A percentile compares a stretch with the other conserved stretches of the same genome.
These are phyloP conservation scores for Fusarium sp. DNA, from an alignment of 2,329 filamentous ascomycete genomes.

Conservation along the genomic window DNA sequence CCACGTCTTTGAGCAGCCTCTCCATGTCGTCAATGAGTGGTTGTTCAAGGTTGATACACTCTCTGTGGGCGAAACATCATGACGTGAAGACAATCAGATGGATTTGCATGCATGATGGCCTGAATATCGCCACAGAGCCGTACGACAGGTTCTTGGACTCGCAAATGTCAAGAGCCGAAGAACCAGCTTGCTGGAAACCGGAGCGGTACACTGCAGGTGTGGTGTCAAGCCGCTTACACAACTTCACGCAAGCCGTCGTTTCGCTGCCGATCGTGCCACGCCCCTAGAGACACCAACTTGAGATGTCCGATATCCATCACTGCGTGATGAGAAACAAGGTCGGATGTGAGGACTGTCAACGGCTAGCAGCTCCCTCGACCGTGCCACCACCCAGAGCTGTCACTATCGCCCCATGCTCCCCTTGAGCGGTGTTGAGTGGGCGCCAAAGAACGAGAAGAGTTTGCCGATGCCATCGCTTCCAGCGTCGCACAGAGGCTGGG, in stretches of 20 bases:
- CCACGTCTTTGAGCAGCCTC: conserved; percentile 5
- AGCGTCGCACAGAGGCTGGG: conserved; percentile 6
- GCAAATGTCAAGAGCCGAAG: conserved; percentile 27
- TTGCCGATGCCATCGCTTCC: conserved; percentile 13
- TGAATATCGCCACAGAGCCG: conserved; percentile 15
- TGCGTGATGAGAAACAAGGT: conserved; percentile 15
- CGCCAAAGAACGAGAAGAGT: background rate
- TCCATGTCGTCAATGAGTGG: background rate
- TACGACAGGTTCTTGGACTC: conserved; percentile 14
- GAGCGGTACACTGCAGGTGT: conserved; percentile 22
- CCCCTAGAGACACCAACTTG: conserved; percentile 24
- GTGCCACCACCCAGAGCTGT: conserved; percentile 26
- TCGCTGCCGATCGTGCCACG: conserved; percentile 36
- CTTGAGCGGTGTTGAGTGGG: background rate
- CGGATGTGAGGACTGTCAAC: conserved; percentile 27
- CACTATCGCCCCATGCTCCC: conserved; percentile 12
- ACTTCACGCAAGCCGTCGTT: conserved; percentile 33
- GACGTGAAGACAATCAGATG: background rate
- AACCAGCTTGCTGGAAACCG: conserved; percentile 35
- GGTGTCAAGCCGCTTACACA: conserved; percentile 41
- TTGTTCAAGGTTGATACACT: background rate
- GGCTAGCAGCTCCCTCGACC: conserved; percentile 17
- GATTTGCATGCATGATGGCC: background rate
- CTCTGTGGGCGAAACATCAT: background rate
- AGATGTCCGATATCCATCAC: conserved; percentile 25